Evolutionary conservation across 257 asterid genomes (phyloP).

Genomic region (Eucommia ulmoides): DNA sequence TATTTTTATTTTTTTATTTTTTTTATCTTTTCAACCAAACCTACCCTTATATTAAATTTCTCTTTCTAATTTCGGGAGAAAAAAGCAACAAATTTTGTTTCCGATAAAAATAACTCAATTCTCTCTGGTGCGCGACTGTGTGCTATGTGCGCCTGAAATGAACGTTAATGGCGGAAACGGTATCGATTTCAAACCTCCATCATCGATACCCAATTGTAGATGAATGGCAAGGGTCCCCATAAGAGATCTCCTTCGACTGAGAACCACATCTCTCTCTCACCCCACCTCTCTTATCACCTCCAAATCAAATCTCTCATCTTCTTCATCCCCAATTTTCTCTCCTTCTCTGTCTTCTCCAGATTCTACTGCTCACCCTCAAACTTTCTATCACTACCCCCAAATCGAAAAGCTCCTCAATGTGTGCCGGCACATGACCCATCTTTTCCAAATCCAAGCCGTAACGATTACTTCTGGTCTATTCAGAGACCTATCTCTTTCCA

Average conservation of each 20-base stretch:
- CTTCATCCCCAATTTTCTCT: constrained; percentile 1
- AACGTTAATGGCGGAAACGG: background rate
- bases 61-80: too few relatives aligned
- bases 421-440: constrained; percentile 28
- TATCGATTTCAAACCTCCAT: background rate
- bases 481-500: constrained; percentile 44
- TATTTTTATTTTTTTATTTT: too few relatives aligned
- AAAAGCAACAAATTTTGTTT: too few relatives aligned
- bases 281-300: constrained; percentile 5
- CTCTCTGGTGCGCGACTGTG: too few relatives aligned
- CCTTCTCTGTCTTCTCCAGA: background rate
- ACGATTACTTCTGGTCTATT: constrained; percentile 43
- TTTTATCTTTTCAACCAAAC: too few relatives aligned
- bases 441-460: constrained; percentile 51
- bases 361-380: constrained; percentile 2
- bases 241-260: constrained; percentile 6
- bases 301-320: background rate
- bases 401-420: constrained; percentile 30
- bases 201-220: constrained; percentile 8
- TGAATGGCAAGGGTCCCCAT: constrained; percentile 20
- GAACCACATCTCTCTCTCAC: constrained; percentile 6
- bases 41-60: too few relatives aligned
- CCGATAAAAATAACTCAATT: too few relatives aligned
- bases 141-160: too few relatives aligned
- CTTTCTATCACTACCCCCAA: constrained; percentile 8